These are phyloP conservation scores for Phytophthora multivora DNA, from an alignment of 352 stramenopile genomes.

Conservation along the genomic window DNA sequence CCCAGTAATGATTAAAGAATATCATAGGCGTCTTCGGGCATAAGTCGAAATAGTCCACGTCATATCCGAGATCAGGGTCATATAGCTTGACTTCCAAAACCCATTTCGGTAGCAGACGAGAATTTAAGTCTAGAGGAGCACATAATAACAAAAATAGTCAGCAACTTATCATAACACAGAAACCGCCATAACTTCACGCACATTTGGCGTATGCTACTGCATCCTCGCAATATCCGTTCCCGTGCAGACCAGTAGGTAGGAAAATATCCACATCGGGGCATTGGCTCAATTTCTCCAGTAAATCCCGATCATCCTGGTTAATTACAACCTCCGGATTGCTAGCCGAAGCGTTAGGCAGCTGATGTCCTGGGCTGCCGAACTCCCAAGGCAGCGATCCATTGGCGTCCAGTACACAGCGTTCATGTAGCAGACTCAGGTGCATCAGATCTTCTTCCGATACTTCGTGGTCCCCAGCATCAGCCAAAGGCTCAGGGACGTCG, in stretches of 20 bases:
- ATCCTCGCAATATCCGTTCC: conserved; percentile 63
- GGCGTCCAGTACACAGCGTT: conserved; percentile 23
- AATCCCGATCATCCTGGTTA: conserved; percentile 16
- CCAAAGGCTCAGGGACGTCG: neutral
- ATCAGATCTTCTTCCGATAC: conserved; percentile 27
- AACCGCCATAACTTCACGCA: conserved; percentile 6
- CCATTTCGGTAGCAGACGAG: conserved; percentile 40
- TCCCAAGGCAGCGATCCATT: conserved; percentile 35
- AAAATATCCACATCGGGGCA: conserved; percentile 62
- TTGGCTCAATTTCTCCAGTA: conserved; percentile 37
- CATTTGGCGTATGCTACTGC: conserved; percentile 51
- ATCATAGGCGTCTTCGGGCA: conserved; percentile 54
- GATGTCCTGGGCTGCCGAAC: conserved; percentile 33
- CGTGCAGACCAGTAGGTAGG: conserved; percentile 37
- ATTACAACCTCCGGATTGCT: conserved; percentile 31
- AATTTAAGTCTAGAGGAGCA: conserved; percentile 33
- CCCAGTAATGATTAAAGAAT: conserved; percentile 71
- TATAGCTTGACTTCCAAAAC: conserved; percentile 30
- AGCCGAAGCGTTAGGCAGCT: conserved; percentile 20
- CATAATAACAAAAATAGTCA: neutral
- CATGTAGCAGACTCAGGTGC: conserved; percentile 45
- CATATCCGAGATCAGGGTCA: conserved; percentile 19
- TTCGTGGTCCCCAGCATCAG: conserved; percentile 14
- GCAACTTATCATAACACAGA: neutral
- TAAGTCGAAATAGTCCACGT: conserved; percentile 60